Evolutionary conservation across 129 eudicot genomes (phyloP), one percentile per base, ranked within the genome.

Genomic region (Flaveria bidentis): DNA sequence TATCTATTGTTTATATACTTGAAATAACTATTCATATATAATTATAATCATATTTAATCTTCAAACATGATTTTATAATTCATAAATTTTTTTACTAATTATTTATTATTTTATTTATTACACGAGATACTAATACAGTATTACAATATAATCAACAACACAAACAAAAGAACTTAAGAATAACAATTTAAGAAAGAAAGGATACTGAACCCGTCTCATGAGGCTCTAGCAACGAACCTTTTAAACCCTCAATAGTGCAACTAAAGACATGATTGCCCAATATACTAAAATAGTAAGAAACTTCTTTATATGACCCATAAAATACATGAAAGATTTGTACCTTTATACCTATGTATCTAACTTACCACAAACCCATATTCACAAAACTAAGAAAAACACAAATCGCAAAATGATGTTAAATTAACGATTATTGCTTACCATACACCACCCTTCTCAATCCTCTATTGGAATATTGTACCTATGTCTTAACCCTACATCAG

Each of bases 401-500:
- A 30, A 30, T 30, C 36, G 36, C 5, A 30, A 30, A 30, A 30
- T 30, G 36, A 30, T 30, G 36, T 30, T 57, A 69, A 57, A 9
- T 77, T 57, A 16, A 11, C 67, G 22, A 51, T 22, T 65, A 75
- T 18, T 39, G 23, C 65, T 65, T 64, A 76, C 74, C 41, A 39
- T 33, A 41, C n/a, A 20, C 74, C 56, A 39, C 68, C 46, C 18
- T 41, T 58, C 64, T 89, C 78, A 82, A 39, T 76, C 83, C 69
- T 84, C 87, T 55, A 84, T 73, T 22, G 67, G 76, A 52, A 84
- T 58, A 80, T 74, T 71, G 50, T 74, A 84, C 76, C 95, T 86
- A 4, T 74, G 95, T 51, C 95, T 86, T 74, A 86, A 73, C 72
- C 94, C 87, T 47, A 80, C 65, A 67, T 86, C 83, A 61, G 77